Evolutionary conservation across 768 basidiomycete species (phyloP).

Genomic region (Clathrus columnatus): DNA sequence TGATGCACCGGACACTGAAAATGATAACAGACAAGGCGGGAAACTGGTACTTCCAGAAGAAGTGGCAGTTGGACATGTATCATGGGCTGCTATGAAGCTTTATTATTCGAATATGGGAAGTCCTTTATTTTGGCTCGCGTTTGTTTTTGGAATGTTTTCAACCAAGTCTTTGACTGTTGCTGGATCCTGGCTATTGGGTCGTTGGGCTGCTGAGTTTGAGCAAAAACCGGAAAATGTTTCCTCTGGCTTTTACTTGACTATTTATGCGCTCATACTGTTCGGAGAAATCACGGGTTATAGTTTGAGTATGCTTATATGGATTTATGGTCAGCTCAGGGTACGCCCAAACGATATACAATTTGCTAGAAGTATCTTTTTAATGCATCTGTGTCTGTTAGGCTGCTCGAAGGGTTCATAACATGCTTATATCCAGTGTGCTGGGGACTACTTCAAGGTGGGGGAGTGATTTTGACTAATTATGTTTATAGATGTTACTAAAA

Average conservation of each 20-base stretch:
- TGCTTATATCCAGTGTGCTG: constrained; percentile 44
- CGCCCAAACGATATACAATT: neutral
- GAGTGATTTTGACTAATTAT: neutral
- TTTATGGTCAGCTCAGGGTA: neutral
- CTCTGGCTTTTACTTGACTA: constrained; percentile 34
- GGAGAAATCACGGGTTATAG: neutral
- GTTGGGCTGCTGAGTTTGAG: constrained; percentile 37
- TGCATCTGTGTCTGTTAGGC: no score
- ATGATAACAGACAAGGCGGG: constrained; percentile 9
- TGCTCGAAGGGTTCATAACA: constrained; percentile 21
- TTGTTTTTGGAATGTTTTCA: neutral
- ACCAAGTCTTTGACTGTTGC: neutral
- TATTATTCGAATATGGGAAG: neutral
- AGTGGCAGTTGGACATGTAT: constrained; percentile 15
- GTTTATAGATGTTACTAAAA: neutral
- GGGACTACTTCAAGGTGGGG: constrained; percentile 46
- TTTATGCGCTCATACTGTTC: constrained; percentile 33
- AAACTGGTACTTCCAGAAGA: constrained; percentile 19
- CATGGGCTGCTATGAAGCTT: constrained; percentile 12
- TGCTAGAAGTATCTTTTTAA: no score
- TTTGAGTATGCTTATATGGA: neutral
- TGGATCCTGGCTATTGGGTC: constrained; percentile 21
- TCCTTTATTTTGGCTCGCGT: neutral
- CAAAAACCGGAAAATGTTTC: constrained; percentile 26
- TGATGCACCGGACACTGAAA: neutral